These are phyloP conservation scores for Aristolochia fimbriata DNA, from an alignment of 164 flowering plant genomes.

Conservation along the genomic window DNA sequence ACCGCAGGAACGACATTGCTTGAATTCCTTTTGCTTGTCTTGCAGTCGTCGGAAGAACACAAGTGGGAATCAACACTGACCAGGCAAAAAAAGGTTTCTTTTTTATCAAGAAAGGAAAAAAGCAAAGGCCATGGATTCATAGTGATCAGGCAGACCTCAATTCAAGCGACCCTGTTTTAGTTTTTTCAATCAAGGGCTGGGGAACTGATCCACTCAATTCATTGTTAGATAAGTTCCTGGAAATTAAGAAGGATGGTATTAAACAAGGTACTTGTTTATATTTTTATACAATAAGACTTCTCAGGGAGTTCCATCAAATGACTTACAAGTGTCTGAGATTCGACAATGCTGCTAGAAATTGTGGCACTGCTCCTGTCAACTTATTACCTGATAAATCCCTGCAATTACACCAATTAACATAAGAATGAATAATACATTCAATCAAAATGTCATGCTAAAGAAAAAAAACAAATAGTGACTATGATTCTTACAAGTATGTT, in stretches of 20 bases:
- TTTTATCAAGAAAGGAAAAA: no score
- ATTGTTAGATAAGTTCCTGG: conserved; percentile 1
- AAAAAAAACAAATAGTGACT: no score
- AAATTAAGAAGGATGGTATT: not conserved
- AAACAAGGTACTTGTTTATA: not conserved
- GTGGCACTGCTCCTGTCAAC: conserved; percentile 1
- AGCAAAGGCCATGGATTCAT: no score
- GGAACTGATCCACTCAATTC: not conserved
- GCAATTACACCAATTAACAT: not conserved
- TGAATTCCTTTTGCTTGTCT: no score
- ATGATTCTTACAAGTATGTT: no score
- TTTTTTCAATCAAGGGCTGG: not conserved
- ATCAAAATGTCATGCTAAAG: no score
- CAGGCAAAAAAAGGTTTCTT: no score
- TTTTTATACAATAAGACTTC: not conserved
- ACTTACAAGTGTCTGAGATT: not conserved
- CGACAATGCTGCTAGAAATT: not conserved
- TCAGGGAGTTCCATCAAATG: not conserved
- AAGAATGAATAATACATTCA: no score
- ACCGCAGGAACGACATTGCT: no score
- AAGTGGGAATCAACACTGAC: no score
- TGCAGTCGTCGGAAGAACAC: no score
- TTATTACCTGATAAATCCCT: conserved; percentile 1
- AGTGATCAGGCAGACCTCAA: not conserved
- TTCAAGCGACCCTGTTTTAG: not conserved